Conservation (phyloP, 139 green algal species). For the Chlamydomonas schloesseri region DNA sequence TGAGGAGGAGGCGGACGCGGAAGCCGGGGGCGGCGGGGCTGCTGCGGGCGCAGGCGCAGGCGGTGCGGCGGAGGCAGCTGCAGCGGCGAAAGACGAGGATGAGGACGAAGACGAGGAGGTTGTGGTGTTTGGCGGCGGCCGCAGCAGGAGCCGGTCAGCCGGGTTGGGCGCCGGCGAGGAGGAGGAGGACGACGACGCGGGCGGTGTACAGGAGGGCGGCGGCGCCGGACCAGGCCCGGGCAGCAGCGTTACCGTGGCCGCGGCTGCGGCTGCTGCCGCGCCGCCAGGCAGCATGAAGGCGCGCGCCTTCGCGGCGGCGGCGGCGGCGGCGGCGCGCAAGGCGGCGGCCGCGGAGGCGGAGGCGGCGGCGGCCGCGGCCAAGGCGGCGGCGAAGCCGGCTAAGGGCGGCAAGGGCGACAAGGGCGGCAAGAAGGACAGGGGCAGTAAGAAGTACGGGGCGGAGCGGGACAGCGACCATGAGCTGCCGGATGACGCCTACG, state of each 20-base stretch:
- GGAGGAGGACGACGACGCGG: too few species aligned
- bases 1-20: background rate
- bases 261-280: too few species aligned
- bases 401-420: background rate
- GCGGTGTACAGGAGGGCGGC: background rate
- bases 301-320: background rate
- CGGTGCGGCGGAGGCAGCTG: background rate
- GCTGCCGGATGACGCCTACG: conserved; percentile 17
- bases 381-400: background rate
- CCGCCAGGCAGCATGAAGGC: background rate
- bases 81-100: background rate
- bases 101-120: background rate
- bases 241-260: background rate
- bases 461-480: background rate
- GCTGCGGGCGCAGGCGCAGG: background rate
- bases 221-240: background rate
- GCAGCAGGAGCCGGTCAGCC: too few species aligned
- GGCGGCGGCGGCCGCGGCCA: background rate
- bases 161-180: too few species aligned
- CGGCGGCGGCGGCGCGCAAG: background rate
- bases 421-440: background rate
- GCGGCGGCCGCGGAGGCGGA: background rate
- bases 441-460: background rate
- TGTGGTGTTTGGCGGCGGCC: too few species aligned
- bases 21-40: background rate